These are phyloP conservation scores for Candida awuae DNA, from an alignment of 805 yeast genomes.

Conservation along the genomic window DNA sequence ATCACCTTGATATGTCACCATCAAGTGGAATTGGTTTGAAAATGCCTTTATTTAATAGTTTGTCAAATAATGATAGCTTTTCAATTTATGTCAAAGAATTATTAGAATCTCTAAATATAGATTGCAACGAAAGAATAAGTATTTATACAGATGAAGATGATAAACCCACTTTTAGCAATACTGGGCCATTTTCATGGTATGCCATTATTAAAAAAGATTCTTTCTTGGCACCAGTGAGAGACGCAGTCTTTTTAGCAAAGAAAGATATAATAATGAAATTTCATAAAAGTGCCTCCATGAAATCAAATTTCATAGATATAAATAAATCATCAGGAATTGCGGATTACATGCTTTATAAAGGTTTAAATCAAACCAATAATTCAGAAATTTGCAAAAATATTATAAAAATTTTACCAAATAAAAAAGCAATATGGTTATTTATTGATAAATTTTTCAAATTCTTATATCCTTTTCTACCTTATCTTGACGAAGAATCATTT, in stretches of 20 bases:
- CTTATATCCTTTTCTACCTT: slow-evolving; percentile 42
- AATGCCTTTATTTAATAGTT: too few species aligned
- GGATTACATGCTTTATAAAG: not conserved
- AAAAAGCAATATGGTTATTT: slow-evolving; percentile 36
- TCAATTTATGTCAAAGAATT: too few species aligned
- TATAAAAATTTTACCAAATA: slow-evolving; percentile 33
- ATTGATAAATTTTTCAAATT: slow-evolving; percentile 37
- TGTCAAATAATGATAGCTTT: too few species aligned
- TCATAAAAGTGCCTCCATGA: not conserved
- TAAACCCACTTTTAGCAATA: slow-evolving; percentile 34
- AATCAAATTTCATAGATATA: slow-evolving; percentile 1
- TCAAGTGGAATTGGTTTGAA: too few species aligned
- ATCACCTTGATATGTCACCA: too few species aligned
- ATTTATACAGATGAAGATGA: too few species aligned
- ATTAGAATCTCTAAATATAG: too few species aligned
- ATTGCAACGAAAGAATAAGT: too few species aligned
- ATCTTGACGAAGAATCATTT: slow-evolving; percentile 32
- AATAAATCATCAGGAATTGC: not conserved
- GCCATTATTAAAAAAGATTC: slow-evolving; percentile 41
- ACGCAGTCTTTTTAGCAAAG: slow-evolving; percentile 15
- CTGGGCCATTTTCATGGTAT: slow-evolving; percentile 45
- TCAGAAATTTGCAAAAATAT: slow-evolving; percentile 11
- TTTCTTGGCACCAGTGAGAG: slow-evolving; percentile 29
- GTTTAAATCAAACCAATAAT: not conserved
- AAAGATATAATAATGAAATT: slow-evolving; percentile 6